Base-by-base conservation (phyloP, 164 flowering plant genomes). In the Kalanchoe fedtschenkoi region DNA sequence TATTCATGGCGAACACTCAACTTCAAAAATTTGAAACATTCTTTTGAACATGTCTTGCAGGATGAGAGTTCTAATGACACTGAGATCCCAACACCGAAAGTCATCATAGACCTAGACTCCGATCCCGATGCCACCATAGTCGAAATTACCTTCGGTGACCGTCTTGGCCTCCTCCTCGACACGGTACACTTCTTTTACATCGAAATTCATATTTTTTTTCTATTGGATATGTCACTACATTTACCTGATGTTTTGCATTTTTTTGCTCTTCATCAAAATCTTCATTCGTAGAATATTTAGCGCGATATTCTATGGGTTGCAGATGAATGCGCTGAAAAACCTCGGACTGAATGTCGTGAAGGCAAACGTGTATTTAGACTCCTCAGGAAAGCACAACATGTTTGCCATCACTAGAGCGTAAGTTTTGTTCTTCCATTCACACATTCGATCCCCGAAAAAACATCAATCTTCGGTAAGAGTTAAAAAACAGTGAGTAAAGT, bases 381-480 rank as follows among this genome's bases (percentile, higher is more conserved):
- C 97, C 61, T 91, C 99, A 33, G 99, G 99, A 64, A 95, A 95
- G 77, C 99, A 91, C 81, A 91, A 83, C 80, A 91, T 64, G 57
- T 89, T 95, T 80, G 70, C 85, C 70, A 91, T 95, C 70, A 95
- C 99, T 39, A 86, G 75, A 74, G 84, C 89, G 96, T 95, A 85
- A 73, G 93, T 80, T 32, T 35, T 59, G 15, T 55, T 16, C 65
- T 35, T 42, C 42, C 26, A 7, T 28, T 51, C 26, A 17, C 39
- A 37, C 39, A 37, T 4, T 13, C 16, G 26, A 51, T 26, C 7
- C 3, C 2, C n/a, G n/a, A n/a, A 24, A 51, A 47, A 0, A 24
- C 28, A 47, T n/a, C n/a, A n/a, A n/a, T n/a, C n/a, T n/a, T n/a
- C n/a, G n/a, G n/a, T n/a, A n/a, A n/a, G n/a, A n/a, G n/a, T n/a